Percentiles rank a stretch among this genome's conserved stretches.
phyloP scores from a whole-genome alignment of 2,329 filamentous ascomycete species.

The Diaporthe sp. region DNA sequence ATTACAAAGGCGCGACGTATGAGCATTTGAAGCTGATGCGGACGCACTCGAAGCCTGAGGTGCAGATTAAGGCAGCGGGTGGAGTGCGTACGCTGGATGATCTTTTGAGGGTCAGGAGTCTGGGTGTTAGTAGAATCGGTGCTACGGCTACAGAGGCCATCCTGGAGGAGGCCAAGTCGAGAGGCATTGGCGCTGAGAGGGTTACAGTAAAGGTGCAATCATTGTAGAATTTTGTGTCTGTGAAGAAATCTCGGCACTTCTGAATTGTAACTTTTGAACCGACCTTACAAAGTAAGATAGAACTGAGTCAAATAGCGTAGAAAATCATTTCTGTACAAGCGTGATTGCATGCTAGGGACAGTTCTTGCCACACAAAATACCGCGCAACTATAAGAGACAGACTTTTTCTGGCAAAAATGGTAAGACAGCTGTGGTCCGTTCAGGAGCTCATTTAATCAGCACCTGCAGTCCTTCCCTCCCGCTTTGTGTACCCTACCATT shows the following conservation, averaged over 20 bases:
- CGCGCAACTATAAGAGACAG: too few relatives aligned
- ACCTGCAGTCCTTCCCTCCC: not conserved
- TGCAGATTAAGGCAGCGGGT: conserved; percentile 72
- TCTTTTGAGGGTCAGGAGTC: conserved; percentile 65
- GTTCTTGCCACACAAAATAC: not conserved
- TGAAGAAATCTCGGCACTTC: too few relatives aligned
- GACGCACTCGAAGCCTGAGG: conserved; percentile 55
- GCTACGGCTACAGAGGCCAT: conserved; percentile 69
- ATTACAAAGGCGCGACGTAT: conserved; percentile 67
- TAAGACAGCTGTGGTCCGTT: fast-evolving
- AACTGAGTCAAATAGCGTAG: too few relatives aligned
- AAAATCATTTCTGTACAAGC: not conserved
- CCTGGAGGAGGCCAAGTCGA: conserved; percentile 65
- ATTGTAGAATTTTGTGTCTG: not conserved
- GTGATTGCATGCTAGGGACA: not conserved
- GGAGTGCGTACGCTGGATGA: conserved; percentile 71
- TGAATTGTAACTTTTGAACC: too few relatives aligned
- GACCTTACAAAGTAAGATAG: too few relatives aligned
- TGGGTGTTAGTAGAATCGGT: conserved; percentile 69
- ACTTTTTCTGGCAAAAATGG: not conserved
- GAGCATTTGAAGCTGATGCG: conserved; percentile 68
- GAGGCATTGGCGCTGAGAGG: conserved; percentile 58
- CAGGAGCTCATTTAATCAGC: not conserved
- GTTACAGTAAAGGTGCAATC: conserved; percentile 27
- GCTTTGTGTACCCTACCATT: conserved; percentile 62